Evolutionary conservation across 495 filamentous ascomycete genomes (phyloP).

Genomic region (Aspergillus leporis): DNA sequence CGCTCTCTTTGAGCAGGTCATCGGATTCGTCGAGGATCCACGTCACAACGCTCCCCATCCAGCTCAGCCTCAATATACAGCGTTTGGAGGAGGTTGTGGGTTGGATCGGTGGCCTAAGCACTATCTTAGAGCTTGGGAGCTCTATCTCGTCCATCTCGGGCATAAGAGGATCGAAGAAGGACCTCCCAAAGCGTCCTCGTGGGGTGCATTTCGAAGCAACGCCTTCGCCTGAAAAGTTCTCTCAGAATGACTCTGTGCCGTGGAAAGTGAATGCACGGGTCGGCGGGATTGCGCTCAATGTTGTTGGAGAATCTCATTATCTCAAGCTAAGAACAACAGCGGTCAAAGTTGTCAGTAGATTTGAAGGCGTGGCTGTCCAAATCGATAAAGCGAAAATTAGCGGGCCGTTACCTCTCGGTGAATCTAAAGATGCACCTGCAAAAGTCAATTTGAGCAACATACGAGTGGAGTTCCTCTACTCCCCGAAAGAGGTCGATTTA

Average conservation of each 20-base stretch:
- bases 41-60: slow-evolving; percentile 80
- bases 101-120: slow-evolving; percentile 90
- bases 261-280: slow-evolving; percentile 75
- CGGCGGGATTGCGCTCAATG: slow-evolving; percentile 69
- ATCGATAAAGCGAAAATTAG: slow-evolving; percentile 73
- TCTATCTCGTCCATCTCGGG: slow-evolving; percentile 77
- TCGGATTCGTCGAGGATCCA: slow-evolving; percentile 56
- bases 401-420: slow-evolving; percentile 61
- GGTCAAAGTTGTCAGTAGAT: slow-evolving; percentile 73
- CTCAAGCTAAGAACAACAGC: slow-evolving; percentile 75
- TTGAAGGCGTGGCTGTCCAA: slow-evolving; percentile 65
- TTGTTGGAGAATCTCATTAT: slow-evolving; percentile 74
- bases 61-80: slow-evolving; percentile 74
- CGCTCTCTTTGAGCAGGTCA: slow-evolving; percentile 57
- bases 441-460: slow-evolving; percentile 60
- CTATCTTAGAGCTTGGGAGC: slow-evolving; percentile 82
- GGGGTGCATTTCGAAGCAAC: slow-evolving; percentile 73
- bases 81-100: slow-evolving; percentile 82
- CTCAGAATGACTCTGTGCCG: slow-evolving; percentile 31
- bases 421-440: slow-evolving; percentile 50
- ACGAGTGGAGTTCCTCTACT: slow-evolving; percentile 69
- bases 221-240: slow-evolving; percentile 18
- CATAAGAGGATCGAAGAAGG: slow-evolving; percentile 37
- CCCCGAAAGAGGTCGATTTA: slow-evolving; percentile 78
- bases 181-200: slow-evolving; percentile 39